These are phyloP conservation scores for Allomyces macrogynus DNA, from an alignment of 192 early-diverging fungal species.

Conservation along the genomic window DNA sequence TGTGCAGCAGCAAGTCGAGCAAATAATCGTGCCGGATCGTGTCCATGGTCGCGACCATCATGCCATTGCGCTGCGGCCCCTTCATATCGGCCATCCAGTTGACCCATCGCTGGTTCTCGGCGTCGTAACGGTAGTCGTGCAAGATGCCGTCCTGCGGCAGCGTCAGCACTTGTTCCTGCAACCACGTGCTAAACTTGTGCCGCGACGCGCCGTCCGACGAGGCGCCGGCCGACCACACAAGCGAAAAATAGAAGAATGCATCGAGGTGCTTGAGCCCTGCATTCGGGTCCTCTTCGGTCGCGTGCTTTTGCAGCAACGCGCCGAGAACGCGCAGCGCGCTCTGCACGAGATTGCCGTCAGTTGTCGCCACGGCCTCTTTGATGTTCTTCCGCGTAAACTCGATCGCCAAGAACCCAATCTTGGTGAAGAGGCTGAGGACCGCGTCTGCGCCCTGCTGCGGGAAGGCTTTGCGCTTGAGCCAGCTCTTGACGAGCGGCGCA, in stretches of 20 bases:
- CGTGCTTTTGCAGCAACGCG: conserved; percentile 70
- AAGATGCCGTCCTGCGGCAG: conserved; percentile 23
- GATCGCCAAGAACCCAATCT: conserved; percentile 17
- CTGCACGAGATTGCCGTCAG: conserved; percentile 45
- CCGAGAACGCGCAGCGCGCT: conserved; percentile 51
- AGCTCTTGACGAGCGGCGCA: conserved; percentile 58
- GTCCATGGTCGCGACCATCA: conserved; percentile 94
- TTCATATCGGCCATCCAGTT: conserved; percentile 77
- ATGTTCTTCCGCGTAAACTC: conserved; percentile 25
- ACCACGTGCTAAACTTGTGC: conserved; percentile 37
- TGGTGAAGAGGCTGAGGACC: conserved; percentile 60
- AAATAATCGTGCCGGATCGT: conserved; percentile 94
- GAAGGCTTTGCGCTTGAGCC: conserved; percentile 64
- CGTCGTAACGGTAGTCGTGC: conserved; percentile 75
- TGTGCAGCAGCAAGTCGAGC: conserved; percentile 82
- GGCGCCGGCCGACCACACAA: conserved; percentile 75
- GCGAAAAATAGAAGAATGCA: conserved; percentile 53
- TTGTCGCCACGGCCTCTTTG: conserved; percentile 54
- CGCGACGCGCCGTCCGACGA: conserved; percentile 80
- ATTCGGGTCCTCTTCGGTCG: conserved; percentile 81
- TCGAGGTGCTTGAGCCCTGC: conserved; percentile 56
- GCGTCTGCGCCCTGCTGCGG: conserved; percentile 50
- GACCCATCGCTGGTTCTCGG: conserved; percentile 64
- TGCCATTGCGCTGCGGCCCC: conserved; percentile 79
- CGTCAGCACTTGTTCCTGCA: conserved; percentile 51